Evolutionary conservation across 148 eudicot genomes (phyloP), one percentile per base, ranked within the genome.

Genomic region (Agrostemma githago): DNA sequence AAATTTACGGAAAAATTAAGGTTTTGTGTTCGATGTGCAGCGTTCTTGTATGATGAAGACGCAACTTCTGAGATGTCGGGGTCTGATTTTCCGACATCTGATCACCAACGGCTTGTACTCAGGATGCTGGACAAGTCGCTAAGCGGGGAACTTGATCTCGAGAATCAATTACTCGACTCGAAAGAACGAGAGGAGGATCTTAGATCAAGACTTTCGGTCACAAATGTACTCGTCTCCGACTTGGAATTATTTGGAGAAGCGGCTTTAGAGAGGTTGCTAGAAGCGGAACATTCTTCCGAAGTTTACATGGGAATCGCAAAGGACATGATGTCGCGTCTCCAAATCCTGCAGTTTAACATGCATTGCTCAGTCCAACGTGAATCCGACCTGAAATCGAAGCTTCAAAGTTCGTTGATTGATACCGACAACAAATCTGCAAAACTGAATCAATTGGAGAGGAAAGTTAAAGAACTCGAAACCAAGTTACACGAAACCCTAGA

Each of bases 111-210:
- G 66, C 84, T 81, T 78, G 82, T 88, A 68, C 76, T 90, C 15
- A 87, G 85, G 73, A 93, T 91, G 97, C 79, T 89, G 80, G 94
- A 95, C 61, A 89, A 82, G 72, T 89, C 97, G 64, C 84, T 90
- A 46, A 85, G 88, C 69, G 74, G 87, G 70, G 94, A 95, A 83
- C 83, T 90, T 14, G 88, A 89, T 75, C 86, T 92, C 0, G 96
- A 88, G 82, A 89, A 87, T 77, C 87, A 89, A 74, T 73, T 95
- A 19, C 74, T 79, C 16, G 85, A 81, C 51, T 73, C 72, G 7
- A 86, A 83, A 74, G 88, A 85, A 88, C 84, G 83, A 62, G 94
- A 92, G 73, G 89, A 95, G 72, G 92, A 89, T 78, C 63, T 88
- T 42, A 85, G 85, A 56, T 65, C 78, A 46, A 90, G 92, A 74